Evolutionary conservation across 139 green algal species (phyloP).

Genomic region (Astrephomene gubernaculifera): DNA sequence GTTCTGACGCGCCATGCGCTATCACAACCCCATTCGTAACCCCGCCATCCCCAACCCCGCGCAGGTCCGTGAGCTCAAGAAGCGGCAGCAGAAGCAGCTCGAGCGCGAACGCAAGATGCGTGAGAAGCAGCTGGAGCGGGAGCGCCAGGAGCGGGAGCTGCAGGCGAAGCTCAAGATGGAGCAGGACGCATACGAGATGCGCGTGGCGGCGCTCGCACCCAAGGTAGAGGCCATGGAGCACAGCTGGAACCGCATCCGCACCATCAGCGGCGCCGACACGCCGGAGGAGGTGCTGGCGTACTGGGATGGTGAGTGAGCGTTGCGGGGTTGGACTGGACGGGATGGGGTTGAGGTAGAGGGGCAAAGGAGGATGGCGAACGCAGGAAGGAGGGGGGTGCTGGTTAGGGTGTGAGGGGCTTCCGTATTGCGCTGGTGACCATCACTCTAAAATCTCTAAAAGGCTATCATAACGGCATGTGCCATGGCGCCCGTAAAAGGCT

Average conservation of each 20-base stretch:
- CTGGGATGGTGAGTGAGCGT: conserved; percentile 79
- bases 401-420: no score
- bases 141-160: conserved; percentile 64
- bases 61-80: conserved; percentile 84
- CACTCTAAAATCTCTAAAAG: no score
- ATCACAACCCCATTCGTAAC: no score
- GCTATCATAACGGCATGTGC: no score
- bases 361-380: no score
- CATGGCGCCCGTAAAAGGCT: no score
- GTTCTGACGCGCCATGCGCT: no score
- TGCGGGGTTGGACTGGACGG: no score
- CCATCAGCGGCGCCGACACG: conserved; percentile 75
- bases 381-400: no score
- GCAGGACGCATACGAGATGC: conserved; percentile 72
- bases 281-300: conserved; percentile 82
- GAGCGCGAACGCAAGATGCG: conserved; percentile 69
- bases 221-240: conserved; percentile 87
- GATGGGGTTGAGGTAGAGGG: no score
- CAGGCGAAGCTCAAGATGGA: conserved; percentile 73
- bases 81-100: conserved; percentile 75
- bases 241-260: conserved; percentile 82
- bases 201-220: conserved; percentile 74
- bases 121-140: conserved; percentile 71
- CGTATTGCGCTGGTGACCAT: no score
- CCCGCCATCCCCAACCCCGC: background rate